These are phyloP conservation scores for Nicotiana benthamiana DNA, from an alignment of 257 asterid genomes.

Conservation along the genomic window DNA sequence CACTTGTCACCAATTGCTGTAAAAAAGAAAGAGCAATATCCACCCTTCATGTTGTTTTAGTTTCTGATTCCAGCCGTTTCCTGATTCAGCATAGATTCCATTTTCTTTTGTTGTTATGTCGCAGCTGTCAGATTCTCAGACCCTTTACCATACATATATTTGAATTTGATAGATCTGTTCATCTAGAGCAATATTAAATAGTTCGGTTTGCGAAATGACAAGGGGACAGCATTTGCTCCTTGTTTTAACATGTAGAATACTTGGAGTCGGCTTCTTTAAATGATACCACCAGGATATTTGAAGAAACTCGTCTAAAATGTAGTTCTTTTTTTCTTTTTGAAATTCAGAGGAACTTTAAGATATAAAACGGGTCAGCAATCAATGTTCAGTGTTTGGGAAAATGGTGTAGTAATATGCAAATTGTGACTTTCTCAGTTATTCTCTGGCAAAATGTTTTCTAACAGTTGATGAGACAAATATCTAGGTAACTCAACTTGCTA, in stretches of 20 bases:
- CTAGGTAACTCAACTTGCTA: not conserved
- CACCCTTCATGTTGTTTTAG: not conserved
- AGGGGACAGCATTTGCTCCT: not conserved
- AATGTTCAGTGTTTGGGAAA: not conserved
- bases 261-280: not conserved
- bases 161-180: not conserved
- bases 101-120: not conserved
- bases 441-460: not conserved
- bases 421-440: not conserved
- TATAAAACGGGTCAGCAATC: not conserved
- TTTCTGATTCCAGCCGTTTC: not conserved
- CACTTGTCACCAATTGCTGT: not conserved
- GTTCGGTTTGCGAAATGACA: not conserved
- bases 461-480: not conserved
- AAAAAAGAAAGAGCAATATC: not conserved
- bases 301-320: not conserved
- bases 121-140: not conserved
- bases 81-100: not conserved
- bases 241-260: not conserved
- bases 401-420: not conserved
- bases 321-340: not conserved
- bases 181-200: not conserved
- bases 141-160: not conserved
- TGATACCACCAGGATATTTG: not conserved
- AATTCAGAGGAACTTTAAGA: not conserved